Percentiles rank a stretch among this genome's conserved stretches.
phyloP scores from a whole-genome alignment of 2,329 filamentous ascomycete genomes.

The Fusarium temperatum region DNA sequence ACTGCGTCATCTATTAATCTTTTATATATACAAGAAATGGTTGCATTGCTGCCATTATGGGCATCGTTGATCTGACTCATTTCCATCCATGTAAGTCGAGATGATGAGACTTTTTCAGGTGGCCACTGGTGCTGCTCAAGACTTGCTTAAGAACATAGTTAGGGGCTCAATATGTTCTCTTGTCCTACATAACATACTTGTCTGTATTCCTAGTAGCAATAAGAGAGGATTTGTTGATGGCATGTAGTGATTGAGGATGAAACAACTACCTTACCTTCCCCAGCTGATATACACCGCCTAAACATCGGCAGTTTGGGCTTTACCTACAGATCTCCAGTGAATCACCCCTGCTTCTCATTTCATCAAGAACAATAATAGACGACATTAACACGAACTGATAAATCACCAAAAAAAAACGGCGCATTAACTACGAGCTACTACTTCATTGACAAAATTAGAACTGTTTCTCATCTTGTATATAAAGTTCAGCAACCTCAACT shows the following conservation, averaged over 20 bases:
- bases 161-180: background rate
- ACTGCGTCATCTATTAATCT: accelerated
- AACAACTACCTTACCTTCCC: background rate
- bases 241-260: background rate
- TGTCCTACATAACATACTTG: background rate
- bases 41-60: background rate
- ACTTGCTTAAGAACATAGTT: background rate
- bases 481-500: background rate
- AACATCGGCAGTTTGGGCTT: constrained; percentile 12
- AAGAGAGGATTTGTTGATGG: background rate
- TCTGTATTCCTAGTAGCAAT: background rate
- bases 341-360: constrained; percentile 22
- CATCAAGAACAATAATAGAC: constrained; percentile 27
- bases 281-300: background rate
- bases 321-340: background rate
- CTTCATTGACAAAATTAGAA: background rate
- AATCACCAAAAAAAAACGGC: background rate
- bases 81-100: background rate
- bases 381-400: background rate
- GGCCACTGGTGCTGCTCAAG: background rate
- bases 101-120: background rate
- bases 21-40: background rate
- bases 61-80: background rate
- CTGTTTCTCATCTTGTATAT: background rate
- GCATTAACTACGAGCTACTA: background rate